A percentile compares a stretch with the other conserved stretches of the same genome.
These are phyloP conservation scores for Trichoderma sp. DNA, from an alignment of 2,329 filamentous ascomycete species.

Conservation along the genomic window DNA sequence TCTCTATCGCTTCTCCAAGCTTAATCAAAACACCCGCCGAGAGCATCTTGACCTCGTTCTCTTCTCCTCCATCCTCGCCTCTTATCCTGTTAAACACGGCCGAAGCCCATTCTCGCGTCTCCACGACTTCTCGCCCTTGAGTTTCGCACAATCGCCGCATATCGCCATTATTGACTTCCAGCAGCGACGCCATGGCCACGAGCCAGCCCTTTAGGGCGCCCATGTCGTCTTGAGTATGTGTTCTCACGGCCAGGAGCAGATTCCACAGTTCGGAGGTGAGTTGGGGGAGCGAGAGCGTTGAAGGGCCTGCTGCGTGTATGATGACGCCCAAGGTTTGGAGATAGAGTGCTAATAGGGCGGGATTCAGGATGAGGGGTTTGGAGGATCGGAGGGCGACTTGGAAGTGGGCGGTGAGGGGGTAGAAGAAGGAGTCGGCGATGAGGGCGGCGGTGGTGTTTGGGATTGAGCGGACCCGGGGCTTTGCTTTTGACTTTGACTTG, in stretches of 20 bases:
- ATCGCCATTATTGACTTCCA: constrained; percentile 80
- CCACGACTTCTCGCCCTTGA: constrained; percentile 76
- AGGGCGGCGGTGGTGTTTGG: constrained; percentile 79
- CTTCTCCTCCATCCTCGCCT: constrained; percentile 63
- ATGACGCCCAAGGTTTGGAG: constrained; percentile 85
- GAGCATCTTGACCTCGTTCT: constrained; percentile 77
- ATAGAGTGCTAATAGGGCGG: constrained; percentile 76
- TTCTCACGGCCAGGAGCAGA: constrained; percentile 73
- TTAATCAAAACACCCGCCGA: constrained; percentile 78
- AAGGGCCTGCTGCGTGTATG: constrained; percentile 80
- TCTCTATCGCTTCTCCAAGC: constrained; percentile 79
- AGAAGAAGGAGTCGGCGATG: constrained; percentile 79
- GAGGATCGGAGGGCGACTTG: constrained; percentile 62
- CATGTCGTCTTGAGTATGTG: constrained; percentile 62
- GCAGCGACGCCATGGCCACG: constrained; percentile 75
- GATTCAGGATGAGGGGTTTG: constrained; percentile 68
- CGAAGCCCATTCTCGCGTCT: constrained; percentile 85
- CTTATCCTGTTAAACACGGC: constrained; percentile 69
- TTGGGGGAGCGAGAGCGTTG: constrained; percentile 73
- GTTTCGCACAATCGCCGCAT: constrained; percentile 72
- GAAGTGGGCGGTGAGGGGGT: constrained; percentile 81
- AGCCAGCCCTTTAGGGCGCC: constrained; percentile 74
- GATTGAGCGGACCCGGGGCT: constrained; percentile 57
- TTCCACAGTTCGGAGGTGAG: constrained; percentile 86
- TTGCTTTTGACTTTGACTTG: constrained; percentile 42